phyloP scores from a whole-genome alignment of 495 filamentous ascomycete species.

The Xanthoparmelia taractica region DNA sequence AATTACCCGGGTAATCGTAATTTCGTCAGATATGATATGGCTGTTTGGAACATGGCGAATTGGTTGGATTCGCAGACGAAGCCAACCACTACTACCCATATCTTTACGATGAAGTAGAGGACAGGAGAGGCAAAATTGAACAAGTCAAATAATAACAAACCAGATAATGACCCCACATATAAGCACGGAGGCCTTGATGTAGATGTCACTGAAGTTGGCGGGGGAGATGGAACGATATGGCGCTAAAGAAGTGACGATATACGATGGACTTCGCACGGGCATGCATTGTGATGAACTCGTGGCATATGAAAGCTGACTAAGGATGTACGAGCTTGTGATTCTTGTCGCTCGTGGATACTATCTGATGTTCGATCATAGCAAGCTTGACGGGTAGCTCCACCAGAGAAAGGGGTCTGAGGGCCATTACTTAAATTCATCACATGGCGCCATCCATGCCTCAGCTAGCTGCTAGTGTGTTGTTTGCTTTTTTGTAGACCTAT shows the following conservation, averaged over 20 bases:
- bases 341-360: too few relatives aligned
- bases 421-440: too few relatives aligned
- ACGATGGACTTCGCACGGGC: too few relatives aligned
- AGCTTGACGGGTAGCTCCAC: too few relatives aligned
- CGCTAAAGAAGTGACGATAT: not conserved
- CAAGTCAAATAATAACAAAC: not conserved
- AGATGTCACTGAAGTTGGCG: constrained; percentile 13
- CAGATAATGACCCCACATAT: not conserved
- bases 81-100: not conserved
- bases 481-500: too few relatives aligned
- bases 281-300: too few relatives aligned
- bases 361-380: too few relatives aligned
- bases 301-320: too few relatives aligned
- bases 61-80: constrained; percentile 15
- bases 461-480: too few relatives aligned
- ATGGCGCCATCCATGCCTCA: too few relatives aligned
- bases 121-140: constrained; percentile 10
- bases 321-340: too few relatives aligned
- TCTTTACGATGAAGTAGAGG: constrained; percentile 7
- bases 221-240: constrained; percentile 5
- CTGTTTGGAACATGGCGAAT: not conserved
- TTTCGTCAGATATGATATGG: constrained; percentile 1
- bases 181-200: not conserved
- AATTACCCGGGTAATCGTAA: not conserved
- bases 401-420: too few relatives aligned